phyloP scores from a whole-genome alignment of 805 yeast species.

The Candida quercuum region DNA sequence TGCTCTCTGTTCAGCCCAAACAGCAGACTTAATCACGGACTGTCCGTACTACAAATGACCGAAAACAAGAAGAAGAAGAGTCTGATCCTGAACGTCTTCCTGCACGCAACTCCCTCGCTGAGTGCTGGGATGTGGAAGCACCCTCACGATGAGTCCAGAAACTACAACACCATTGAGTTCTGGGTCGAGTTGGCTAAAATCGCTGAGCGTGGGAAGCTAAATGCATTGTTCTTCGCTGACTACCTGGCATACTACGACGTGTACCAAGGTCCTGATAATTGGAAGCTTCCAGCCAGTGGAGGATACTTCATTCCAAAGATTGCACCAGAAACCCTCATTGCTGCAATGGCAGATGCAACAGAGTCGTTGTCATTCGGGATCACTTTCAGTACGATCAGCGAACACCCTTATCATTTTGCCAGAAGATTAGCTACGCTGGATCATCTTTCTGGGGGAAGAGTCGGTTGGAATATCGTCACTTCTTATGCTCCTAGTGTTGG shows the following conservation, averaged over 20 bases:
- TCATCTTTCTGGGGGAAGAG: conserved; percentile 36
- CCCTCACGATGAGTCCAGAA: conserved; percentile 8
- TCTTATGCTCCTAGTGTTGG: conserved; percentile 39
- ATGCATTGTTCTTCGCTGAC: conserved; percentile 35
- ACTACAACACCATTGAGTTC: conserved; percentile 21
- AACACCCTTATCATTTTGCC: conserved; percentile 37
- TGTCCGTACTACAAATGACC: no score
- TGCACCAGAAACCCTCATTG: conserved; percentile 30
- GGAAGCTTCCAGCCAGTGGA: conserved; percentile 26
- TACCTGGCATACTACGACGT: conserved; percentile 36
- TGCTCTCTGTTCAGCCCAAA: no score
- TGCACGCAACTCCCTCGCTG: conserved; percentile 26
- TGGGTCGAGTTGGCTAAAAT: conserved; percentile 34
- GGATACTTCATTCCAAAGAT: conserved; percentile 26
- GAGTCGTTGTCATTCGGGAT: conserved; percentile 34
- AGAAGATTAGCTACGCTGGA: conserved; percentile 29
- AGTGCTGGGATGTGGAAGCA: conserved; percentile 31
- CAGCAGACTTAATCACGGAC: no score
- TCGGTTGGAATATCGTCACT: conserved; percentile 45
- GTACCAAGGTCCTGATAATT: conserved; percentile 33
- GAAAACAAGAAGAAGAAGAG: conserved; percentile 12
- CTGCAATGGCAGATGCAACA: conserved; percentile 36
- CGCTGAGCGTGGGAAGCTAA: conserved; percentile 34
- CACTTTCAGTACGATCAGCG: conserved; percentile 38
- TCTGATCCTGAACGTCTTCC: conserved; percentile 33